Conservation (phyloP, 768 basidiomycete genomes). For the Mycena filopes region DNA sequence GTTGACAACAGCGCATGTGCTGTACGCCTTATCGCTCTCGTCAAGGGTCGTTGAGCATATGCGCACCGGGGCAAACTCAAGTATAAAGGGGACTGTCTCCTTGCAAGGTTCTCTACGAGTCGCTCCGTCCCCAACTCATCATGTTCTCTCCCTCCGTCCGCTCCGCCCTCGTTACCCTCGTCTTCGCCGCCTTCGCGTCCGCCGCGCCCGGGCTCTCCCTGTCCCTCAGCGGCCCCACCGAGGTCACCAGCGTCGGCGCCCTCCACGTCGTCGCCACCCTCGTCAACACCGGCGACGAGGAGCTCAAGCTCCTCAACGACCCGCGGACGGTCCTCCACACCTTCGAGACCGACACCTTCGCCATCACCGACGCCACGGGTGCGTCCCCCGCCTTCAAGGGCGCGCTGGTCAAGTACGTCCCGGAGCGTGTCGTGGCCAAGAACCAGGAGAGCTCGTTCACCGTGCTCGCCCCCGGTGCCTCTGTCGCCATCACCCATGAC, state of each 20-base stretch:
- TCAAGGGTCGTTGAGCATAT: not conserved
- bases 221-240: conserved; percentile 41
- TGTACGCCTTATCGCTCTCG: too few relatives aligned
- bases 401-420: conserved; percentile 53
- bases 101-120: not conserved
- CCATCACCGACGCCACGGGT: conserved; percentile 47
- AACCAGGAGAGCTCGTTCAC: conserved; percentile 43
- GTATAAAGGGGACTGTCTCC: not conserved
- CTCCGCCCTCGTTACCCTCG: conserved; percentile 32
- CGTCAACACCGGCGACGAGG: conserved; percentile 57
- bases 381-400: conserved; percentile 52
- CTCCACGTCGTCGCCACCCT: conserved; percentile 52
- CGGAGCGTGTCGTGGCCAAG: conserved; percentile 38
- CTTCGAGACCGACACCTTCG: conserved; percentile 51
- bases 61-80: not conserved
- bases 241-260: conserved; percentile 50
- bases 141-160: conserved; percentile 38
- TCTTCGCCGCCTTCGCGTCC: conserved; percentile 32
- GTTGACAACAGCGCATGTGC: too few relatives aligned
- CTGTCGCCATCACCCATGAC: conserved; percentile 46
- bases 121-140: not conserved
- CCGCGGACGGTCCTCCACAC: conserved; percentile 49
- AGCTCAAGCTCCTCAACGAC: conserved; percentile 56
- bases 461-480: conserved; percentile 54
- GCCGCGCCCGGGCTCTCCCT: conserved; percentile 40